Conservation (phyloP, 495 filamentous ascomycete species). For the Talaromyces liani region DNA sequence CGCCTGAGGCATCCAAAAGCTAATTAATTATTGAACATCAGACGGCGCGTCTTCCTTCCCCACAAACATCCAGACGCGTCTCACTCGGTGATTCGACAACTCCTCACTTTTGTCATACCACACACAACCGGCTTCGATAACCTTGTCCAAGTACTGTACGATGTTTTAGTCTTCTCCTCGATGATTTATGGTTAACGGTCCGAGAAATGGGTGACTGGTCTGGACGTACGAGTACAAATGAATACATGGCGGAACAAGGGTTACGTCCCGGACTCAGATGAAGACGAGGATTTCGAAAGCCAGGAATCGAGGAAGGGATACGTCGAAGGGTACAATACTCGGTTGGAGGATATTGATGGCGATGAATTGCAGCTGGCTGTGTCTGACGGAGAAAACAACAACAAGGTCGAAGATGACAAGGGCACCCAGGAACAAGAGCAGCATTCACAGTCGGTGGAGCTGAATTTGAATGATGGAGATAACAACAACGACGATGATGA, state of each 20-base stretch:
- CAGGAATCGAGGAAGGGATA: conserved; percentile 19
- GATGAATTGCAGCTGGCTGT: background rate
- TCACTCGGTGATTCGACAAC: background rate
- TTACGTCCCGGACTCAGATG: conserved; percentile 57
- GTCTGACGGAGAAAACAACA: background rate
- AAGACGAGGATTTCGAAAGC: conserved; percentile 44
- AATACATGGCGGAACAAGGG: conserved; percentile 55
- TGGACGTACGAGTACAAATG: conserved; percentile 38
- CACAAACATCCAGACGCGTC: background rate
- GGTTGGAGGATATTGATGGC: background rate
- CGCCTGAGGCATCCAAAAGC: background rate
- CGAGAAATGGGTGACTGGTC: background rate
- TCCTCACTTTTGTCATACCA: background rate
- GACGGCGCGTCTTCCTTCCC: conserved; percentile 19
- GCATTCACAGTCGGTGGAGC: background rate
- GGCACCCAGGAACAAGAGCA: background rate
- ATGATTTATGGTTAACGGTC: conserved; percentile 15
- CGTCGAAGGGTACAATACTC: background rate
- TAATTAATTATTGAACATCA: background rate
- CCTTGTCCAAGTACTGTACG: background rate
- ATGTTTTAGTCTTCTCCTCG: conserved; percentile 5
- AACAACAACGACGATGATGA: background rate
- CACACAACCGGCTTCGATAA: background rate
- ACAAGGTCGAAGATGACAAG: background rate
- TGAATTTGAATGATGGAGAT: background rate